These are phyloP conservation scores for Ophiostoma ulmi DNA, from an alignment of 2,329 filamentous ascomycete species.

Conservation along the genomic window DNA sequence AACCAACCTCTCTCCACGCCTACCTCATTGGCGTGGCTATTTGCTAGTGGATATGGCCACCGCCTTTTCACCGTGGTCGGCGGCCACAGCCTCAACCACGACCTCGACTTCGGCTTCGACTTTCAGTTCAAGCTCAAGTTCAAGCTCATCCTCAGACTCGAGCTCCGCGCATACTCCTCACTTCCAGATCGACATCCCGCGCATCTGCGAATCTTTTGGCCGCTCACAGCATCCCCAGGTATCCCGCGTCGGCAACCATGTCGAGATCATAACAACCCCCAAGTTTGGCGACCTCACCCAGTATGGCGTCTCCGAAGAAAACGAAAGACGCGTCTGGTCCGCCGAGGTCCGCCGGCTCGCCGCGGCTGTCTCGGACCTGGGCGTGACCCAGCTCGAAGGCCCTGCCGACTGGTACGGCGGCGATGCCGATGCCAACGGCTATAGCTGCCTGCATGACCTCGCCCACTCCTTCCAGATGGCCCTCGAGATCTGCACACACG, in stretches of 20 bases:
- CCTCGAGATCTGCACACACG: conserved; percentile 16
- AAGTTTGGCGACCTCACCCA: conserved; percentile 16
- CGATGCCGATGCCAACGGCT: conserved; percentile 15
- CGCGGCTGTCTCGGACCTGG: background rate
- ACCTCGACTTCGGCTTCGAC: background rate
- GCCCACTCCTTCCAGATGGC: conserved; percentile 16
- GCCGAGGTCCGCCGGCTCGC: conserved; percentile 14
- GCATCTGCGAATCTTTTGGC: conserved; percentile 4
- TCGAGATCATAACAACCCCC: background rate
- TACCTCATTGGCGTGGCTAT: background rate
- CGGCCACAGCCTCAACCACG: background rate
- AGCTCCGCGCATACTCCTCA: background rate
- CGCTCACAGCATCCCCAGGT: background rate
- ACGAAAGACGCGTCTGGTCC: conserved; percentile 5
- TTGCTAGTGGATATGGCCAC: background rate
- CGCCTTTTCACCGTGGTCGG: conserved; percentile 10
- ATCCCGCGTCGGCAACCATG: conserved; percentile 3
- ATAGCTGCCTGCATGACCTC: conserved; percentile 17
- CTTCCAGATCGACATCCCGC: background rate
- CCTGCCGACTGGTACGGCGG: conserved; percentile 15
- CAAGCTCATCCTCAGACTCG: background rate
- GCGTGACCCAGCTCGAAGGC: background rate
- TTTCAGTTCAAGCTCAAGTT: background rate
- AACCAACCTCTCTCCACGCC: background rate
- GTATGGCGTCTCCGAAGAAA: conserved; percentile 6